Percentiles rank a stretch among this genome's conserved stretches.
Conservation (phyloP, 148 eudicot genomes). For the Polygonum aviculare region DNA sequence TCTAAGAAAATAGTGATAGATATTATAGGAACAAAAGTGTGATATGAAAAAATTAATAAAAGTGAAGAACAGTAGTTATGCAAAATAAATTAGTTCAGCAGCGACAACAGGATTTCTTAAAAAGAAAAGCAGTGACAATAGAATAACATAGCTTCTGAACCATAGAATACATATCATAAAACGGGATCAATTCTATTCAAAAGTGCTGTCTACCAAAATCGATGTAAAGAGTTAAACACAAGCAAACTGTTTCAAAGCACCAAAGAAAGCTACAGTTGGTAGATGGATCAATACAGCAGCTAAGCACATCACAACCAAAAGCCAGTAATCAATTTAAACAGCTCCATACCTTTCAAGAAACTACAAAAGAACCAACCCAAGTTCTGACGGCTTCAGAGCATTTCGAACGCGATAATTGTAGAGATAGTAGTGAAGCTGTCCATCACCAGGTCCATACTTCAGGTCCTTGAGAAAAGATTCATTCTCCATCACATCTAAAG, state of each 20-base stretch:
- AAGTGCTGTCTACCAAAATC: neutral
- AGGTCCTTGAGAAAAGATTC: constrained; percentile 76
- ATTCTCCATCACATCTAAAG: constrained; percentile 84
- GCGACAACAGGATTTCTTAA: neutral
- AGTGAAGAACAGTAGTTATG: no score
- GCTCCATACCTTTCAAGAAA: constrained; percentile 4
- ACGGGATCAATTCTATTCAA: neutral
- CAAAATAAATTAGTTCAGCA: no score
- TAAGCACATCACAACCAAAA: neutral
- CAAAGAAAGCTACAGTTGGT: neutral
- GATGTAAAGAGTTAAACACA: neutral
- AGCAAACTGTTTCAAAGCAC: neutral
- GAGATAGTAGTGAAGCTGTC: constrained; percentile 88
- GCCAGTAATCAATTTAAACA: neutral
- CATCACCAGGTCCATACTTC: constrained; percentile 92
- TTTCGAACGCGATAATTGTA: constrained; percentile 72
- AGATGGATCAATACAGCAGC: neutral
- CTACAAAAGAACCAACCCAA: constrained; percentile 82
- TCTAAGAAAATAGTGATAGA: no score
- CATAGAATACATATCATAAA: neutral
- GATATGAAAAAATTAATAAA: no score
- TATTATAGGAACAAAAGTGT: no score
- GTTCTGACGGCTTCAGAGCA: constrained; percentile 69
- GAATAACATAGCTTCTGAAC: neutral
- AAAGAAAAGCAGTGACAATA: neutral